Evolutionary conservation across 805 yeast genomes (phyloP), one percentile per base, ranked within the genome.

Genomic region (Starmerella gropengiesseri): DNA sequence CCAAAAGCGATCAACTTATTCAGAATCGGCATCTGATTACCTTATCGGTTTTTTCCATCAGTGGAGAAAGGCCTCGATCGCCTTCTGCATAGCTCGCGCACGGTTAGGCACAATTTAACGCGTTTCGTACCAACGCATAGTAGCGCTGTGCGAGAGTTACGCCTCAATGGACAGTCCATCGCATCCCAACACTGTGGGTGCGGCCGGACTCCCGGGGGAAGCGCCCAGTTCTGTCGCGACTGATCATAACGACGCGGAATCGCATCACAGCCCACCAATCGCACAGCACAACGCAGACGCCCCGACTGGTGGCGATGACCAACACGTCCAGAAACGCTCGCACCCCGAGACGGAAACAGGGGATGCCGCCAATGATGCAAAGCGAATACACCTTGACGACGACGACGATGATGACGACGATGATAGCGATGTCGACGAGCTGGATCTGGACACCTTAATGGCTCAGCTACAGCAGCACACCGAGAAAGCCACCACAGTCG

Each of bases 361-460:
- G 17, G 33, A 25, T 7, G 34, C 29, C 14, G 31, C 23, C 27
- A 18, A 19, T 11, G 40, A 41, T n/a, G 27, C 33, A 7, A 37
- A 31, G 26, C 38, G 39, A 21, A 17, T 19, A 19, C 36, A 19
- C 12, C 19, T 21, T 22, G 31, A 16, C 16, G 40, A 30, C 14
- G 23, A 19, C 13, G 42, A 36, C 27, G 41, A 32, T 22, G 39
- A 22, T n/a, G 39, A 31, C 25, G 35, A 27, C 25, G 40, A 40
- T 20, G 16, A 16, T 16, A 37, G 23, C n/a, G 40, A 31, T 5
- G 34, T 26, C 17, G 53, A 48, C 2, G 57, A 52, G 12, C 37
- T 53, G 2, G 58, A 55, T 30, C 34, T 55, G 4, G 58, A 53
- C n/a, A 48, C 56, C 20, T 38, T 55, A 13, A 54, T 54, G 44